phyloP scores from a whole-genome alignment of 495 filamentous ascomycete genomes.

The Hypoxylon intermedium region DNA sequence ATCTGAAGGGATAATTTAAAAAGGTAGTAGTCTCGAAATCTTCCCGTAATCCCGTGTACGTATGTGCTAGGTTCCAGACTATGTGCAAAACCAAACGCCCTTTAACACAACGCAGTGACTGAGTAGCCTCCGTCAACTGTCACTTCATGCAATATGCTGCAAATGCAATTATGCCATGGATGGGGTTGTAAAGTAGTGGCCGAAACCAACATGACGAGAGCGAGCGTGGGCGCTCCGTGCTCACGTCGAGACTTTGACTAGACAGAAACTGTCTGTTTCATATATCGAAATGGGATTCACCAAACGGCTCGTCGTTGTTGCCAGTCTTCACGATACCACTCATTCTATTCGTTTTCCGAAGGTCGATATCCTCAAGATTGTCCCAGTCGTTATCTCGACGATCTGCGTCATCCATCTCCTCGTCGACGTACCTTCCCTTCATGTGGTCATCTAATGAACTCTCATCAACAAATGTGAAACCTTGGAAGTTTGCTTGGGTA shows the following conservation, averaged over 20 bases:
- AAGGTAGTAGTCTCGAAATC: constrained; percentile 27
- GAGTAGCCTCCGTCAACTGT: constrained; percentile 35
- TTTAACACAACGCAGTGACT: constrained; percentile 35
- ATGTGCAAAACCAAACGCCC: constrained; percentile 46
- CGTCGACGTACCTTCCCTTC: constrained; percentile 63
- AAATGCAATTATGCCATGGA: constrained; percentile 45
- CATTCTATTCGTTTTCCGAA: constrained; percentile 66
- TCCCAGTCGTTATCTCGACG: constrained; percentile 60
- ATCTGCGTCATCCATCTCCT: constrained; percentile 70
- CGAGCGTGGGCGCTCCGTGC: constrained; percentile 14
- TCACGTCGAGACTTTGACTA: constrained; percentile 19
- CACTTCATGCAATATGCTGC: constrained; percentile 45
- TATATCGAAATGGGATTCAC: constrained; percentile 73
- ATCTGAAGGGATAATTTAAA: constrained; percentile 22
- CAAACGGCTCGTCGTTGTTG: constrained; percentile 76
- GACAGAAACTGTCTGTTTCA: constrained; percentile 29
- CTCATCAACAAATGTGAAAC: constrained; percentile 98
- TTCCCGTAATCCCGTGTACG: constrained; percentile 36
- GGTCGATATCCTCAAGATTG: constrained; percentile 52
- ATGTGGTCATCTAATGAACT: constrained; percentile 94
- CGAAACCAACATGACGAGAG: constrained; percentile 30
- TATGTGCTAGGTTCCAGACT: constrained; percentile 44
- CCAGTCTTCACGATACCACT: constrained; percentile 72
- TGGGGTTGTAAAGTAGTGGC: constrained; percentile 31
- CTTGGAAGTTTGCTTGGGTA: constrained; percentile 97